Evolutionary conservation across 257 asterid genomes (phyloP), one percentile per base, ranked within the genome.

Genomic region (Solanum raphanifolium): DNA sequence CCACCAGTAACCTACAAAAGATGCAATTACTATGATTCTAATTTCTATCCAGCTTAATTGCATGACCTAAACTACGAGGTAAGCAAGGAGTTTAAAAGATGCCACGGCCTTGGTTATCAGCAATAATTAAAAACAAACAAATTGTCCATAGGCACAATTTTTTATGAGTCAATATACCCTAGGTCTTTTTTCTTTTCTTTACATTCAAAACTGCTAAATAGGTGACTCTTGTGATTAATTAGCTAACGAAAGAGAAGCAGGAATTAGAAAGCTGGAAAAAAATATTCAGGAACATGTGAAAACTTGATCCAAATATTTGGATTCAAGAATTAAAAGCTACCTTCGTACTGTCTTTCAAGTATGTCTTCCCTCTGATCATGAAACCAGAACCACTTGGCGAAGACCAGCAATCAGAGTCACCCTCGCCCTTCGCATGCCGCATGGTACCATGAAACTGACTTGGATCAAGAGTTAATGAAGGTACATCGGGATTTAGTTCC

Each of bases 351-450:
- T 97, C 99, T 90, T 93, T 94, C 93, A 97, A 93, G 93, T 97
- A 97, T 79, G 98, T 92, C 90, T 94, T 94, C 90, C 99, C 99
- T 91, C 99, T 94, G 90, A 97, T 90, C 99, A 94, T 93, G 93
- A 97, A 97, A 36, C 98, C 99, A 84, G 98, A 90, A 84, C 99
- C 99, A 91, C 93, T 94, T 12, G 98, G 99, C 82, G 94, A 91
- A 72, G 92, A 92, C 99, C 99, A 97, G 93, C 99, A 96, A 89
- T 94, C 94, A 87, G 88, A 91, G 90, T 94, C 98, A 86, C 87
- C 88, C 81, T 92, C 99, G 89, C 94, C 93, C 90, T 94, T 94
- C 36, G 96, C 98, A 88, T 76, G 94, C 89, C 90, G 91, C 99
- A 97, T 91, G 89, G 95, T 90, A 84, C 99, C 99, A 88, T 90